These are phyloP conservation scores for Cicer arietinum DNA, from an alignment of 306 rosid species.

Conservation along the genomic window DNA sequence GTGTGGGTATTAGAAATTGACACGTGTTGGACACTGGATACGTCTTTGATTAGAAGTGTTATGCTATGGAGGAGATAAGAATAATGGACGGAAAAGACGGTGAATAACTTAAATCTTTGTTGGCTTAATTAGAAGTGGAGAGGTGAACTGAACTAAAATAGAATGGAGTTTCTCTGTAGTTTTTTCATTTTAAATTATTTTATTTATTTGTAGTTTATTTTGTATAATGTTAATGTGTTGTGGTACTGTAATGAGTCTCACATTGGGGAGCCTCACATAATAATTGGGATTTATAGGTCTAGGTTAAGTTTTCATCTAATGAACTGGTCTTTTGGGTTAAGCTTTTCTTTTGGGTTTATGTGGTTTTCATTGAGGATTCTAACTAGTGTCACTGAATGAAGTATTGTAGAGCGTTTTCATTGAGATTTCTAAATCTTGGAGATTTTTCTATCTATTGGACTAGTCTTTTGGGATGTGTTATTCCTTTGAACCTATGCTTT, in stretches of 20 bases:
- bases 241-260: too few species aligned
- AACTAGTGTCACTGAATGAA: neutral
- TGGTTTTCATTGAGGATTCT: neutral
- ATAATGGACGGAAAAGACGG: too few species aligned
- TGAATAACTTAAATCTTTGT: neutral
- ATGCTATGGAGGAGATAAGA: too few species aligned
- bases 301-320: neutral
- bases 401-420: neutral
- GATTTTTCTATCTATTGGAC: neutral
- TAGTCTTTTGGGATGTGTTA: neutral
- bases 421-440: neutral
- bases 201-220: neutral
- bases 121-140: neutral
- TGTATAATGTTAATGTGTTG: neutral
- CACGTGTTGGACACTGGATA: too few species aligned
- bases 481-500: neutral
- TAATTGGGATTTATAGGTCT: neutral
- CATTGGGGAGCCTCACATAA: neutral
- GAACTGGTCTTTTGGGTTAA: neutral
- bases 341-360: neutral
- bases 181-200: neutral
- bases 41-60: too few species aligned
- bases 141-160: neutral
- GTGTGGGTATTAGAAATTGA: too few species aligned
- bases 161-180: neutral